Evolutionary conservation across 2,329 filamentous ascomycete genomes (phyloP).

Genomic region (Diplocarpon rosae): DNA sequence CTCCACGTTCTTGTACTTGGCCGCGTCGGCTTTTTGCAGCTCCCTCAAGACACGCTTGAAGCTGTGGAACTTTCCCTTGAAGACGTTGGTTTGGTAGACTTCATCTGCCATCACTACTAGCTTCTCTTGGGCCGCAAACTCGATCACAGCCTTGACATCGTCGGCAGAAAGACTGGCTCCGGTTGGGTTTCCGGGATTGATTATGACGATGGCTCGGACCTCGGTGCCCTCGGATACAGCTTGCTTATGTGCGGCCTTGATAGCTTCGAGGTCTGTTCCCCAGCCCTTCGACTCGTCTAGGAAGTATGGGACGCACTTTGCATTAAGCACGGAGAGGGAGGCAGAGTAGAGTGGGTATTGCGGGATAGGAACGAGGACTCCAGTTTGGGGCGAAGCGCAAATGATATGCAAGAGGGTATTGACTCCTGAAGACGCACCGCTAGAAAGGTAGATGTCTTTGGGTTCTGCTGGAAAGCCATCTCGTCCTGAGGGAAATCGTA

Average conservation of each 20-base stretch:
- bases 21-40: conserved; percentile 63
- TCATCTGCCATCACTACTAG: conserved; percentile 91
- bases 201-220: conserved; percentile 87
- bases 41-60: conserved; percentile 85
- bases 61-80: conserved; percentile 84
- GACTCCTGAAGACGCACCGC: conserved; percentile 85
- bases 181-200: conserved; percentile 97
- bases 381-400: conserved; percentile 64
- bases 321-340: conserved; percentile 74
- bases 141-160: conserved; percentile 75
- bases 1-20: conserved; percentile 75
- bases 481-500: conserved; percentile 40
- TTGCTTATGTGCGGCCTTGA: conserved; percentile 61
- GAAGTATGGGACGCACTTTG: conserved; percentile 83
- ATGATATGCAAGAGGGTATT: conserved; percentile 88
- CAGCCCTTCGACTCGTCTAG: conserved; percentile 78
- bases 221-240: conserved; percentile 70
- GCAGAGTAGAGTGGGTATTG: conserved; percentile 98
- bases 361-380: conserved; percentile 87
- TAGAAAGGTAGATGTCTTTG: conserved; percentile 78
- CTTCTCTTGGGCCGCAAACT: conserved; percentile 74
- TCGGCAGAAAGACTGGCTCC: conserved; percentile 71
- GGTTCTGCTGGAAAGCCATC: conserved; percentile 81
- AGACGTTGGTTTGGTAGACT: conserved; percentile 99
- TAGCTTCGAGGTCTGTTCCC: conserved; percentile 76